Conservation (phyloP, 805 yeast species). For the Kodamaea restingae region DNA sequence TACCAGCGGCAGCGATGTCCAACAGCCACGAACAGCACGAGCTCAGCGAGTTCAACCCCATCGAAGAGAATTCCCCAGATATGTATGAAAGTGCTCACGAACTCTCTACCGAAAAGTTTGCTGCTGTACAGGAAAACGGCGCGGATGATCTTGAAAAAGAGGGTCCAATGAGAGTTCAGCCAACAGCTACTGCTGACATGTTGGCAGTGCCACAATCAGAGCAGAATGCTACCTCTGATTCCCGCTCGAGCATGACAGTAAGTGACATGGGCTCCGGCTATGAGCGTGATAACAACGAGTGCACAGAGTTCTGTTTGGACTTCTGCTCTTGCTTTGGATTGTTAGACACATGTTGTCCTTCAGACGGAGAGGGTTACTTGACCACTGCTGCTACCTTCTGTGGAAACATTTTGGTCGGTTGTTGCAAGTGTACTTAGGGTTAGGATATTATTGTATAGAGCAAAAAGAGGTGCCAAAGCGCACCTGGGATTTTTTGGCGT, state of each 20-base stretch:
- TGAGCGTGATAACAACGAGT: constrained; percentile 35
- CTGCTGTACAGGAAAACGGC: background rate
- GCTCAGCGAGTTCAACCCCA: constrained; percentile 9
- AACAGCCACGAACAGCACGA: constrained; percentile 4
- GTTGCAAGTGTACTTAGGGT: constrained; percentile 25
- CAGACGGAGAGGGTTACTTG: constrained; percentile 38
- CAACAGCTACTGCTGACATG: constrained; percentile 1
- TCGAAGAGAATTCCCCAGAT: background rate
- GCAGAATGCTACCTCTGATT: background rate
- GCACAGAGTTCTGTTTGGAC: constrained; percentile 40
- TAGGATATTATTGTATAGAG: background rate
- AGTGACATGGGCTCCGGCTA: constrained; percentile 33
- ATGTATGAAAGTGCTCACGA: background rate
- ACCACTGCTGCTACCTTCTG: constrained; percentile 32
- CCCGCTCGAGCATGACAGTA: constrained; percentile 18
- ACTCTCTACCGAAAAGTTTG: background rate
- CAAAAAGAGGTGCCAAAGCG: background rate
- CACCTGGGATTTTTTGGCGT: background rate
- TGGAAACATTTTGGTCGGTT: constrained; percentile 33
- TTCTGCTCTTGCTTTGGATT: constrained; percentile 37
- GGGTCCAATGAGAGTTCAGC: constrained; percentile 3
- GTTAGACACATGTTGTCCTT: constrained; percentile 39
- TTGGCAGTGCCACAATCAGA: constrained; percentile 1
- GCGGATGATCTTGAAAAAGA: constrained; percentile 2
- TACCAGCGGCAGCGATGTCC: constrained; percentile 3